Percentiles rank a stretch among this genome's conserved stretches.
phyloP scores from a whole-genome alignment of 495 filamentous ascomycete species.

The Echria macrotheca region DNA sequence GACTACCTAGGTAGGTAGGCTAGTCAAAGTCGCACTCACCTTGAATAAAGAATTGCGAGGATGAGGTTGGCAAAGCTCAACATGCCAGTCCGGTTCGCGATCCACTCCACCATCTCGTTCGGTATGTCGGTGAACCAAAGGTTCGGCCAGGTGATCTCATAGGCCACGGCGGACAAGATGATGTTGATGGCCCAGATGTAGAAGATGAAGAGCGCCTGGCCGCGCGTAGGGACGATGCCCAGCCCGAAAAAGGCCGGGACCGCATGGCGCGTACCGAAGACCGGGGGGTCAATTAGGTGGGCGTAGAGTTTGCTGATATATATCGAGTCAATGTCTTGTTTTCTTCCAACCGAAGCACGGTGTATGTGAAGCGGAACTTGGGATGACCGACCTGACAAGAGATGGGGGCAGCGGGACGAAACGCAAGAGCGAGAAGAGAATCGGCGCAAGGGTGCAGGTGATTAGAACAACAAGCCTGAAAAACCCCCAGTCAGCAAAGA shows the following conservation, averaged over 20 bases:
- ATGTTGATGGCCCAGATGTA: constrained; percentile 38
- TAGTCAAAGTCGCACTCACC: no score
- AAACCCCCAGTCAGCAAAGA: not conserved
- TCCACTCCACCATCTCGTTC: constrained; percentile 34
- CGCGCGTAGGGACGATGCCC: constrained; percentile 34
- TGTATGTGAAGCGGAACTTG: no score
- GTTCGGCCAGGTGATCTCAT: constrained; percentile 18
- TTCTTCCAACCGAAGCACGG: no score
- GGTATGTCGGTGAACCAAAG: constrained; percentile 21
- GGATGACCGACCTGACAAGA: not conserved
- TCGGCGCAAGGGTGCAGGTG: not conserved
- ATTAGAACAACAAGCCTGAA: not conserved
- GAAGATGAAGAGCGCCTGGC: constrained; percentile 35
- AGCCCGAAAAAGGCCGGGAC: constrained; percentile 14
- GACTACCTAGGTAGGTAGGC: no score
- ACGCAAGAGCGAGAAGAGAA: not conserved
- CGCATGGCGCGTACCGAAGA: constrained; percentile 20
- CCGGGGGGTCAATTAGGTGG: constrained; percentile 18
- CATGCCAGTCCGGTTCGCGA: constrained; percentile 35
- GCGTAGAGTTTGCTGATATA: not conserved
- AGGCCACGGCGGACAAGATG: constrained; percentile 30
- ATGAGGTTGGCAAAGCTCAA: constrained; percentile 28
- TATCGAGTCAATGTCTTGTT: no score
- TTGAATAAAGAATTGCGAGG: constrained; percentile 34
- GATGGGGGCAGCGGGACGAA: constrained; percentile 9